Percentiles rank a stretch among this genome's conserved stretches.
phyloP scores from a whole-genome alignment of 106 monocot genomes.

The Narthecium ossifragum region DNA sequence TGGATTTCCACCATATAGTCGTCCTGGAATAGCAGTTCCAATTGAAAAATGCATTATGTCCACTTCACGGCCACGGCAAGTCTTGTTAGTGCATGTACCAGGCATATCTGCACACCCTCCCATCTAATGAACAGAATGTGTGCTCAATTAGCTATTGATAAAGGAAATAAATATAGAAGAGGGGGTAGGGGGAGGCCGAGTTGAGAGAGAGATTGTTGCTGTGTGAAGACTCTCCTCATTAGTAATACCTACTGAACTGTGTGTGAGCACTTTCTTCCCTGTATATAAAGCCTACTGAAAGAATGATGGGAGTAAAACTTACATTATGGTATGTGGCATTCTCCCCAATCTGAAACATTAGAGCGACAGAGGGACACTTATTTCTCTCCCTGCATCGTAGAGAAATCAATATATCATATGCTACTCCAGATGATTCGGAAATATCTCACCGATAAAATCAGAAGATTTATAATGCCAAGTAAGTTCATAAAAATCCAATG shows the following conservation, averaged over 20 bases:
- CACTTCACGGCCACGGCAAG: slow-evolving; percentile 87
- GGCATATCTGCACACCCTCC: slow-evolving; percentile 75
- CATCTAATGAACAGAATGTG: slow-evolving; percentile 56
- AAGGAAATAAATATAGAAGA: background rate
- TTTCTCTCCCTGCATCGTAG: slow-evolving; percentile 40
- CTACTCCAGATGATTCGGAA: too few species aligned
- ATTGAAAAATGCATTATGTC: slow-evolving; percentile 98
- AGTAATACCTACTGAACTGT: too few species aligned
- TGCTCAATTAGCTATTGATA: background rate
- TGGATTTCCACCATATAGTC: slow-evolving; percentile 84
- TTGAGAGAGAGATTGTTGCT: too few species aligned
- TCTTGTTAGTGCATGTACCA: slow-evolving; percentile 63
- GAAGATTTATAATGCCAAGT: too few species aligned
- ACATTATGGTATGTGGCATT: slow-evolving; percentile 81
- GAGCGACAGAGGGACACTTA: slow-evolving; percentile 90
- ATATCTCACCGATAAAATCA: too few species aligned
- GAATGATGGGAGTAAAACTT: slow-evolving; percentile 28
- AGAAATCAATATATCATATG: slow-evolving; percentile 3
- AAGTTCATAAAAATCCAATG: too few species aligned
- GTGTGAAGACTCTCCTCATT: too few species aligned
- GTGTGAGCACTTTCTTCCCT: too few species aligned
- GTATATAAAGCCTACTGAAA: too few species aligned
- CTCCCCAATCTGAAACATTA: slow-evolving; percentile 97
- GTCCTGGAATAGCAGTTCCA: slow-evolving; percentile 96
- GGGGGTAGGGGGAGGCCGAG: too few species aligned